Evolutionary conservation across 1,284 basidiomycete genomes (phyloP).

Genomic region (Puccinia polysora): DNA sequence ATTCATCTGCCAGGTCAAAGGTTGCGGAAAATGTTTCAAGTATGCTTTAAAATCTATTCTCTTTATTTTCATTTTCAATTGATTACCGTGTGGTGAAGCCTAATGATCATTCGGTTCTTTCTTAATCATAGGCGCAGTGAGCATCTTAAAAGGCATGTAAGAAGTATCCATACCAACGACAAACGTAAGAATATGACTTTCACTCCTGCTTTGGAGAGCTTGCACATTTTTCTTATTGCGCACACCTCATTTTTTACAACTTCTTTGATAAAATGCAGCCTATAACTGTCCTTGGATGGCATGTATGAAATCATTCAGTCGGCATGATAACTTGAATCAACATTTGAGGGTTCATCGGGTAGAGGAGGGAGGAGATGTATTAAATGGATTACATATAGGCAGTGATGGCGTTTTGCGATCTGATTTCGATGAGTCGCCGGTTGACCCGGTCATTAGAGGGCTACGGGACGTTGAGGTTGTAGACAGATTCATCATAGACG

Average conservation of each 20-base stretch:
- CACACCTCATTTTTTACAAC: slow-evolving; percentile 40
- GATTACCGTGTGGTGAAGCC: too few species aligned
- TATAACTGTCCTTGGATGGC: slow-evolving; percentile 42
- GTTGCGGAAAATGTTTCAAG: slow-evolving; percentile 40
- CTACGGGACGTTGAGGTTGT: slow-evolving; percentile 29
- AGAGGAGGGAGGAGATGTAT: slow-evolving; percentile 26
- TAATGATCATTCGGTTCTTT: too few species aligned
- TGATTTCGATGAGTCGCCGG: slow-evolving; percentile 28
- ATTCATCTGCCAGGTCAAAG: slow-evolving; percentile 47
- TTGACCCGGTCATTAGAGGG: slow-evolving; percentile 22
- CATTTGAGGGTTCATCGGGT: slow-evolving; percentile 45
- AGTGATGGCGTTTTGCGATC: slow-evolving; percentile 34
- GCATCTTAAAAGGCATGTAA: slow-evolving; percentile 70
- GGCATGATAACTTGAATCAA: slow-evolving; percentile 46
- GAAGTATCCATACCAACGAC: slow-evolving; percentile 73
- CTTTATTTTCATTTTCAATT: not conserved
- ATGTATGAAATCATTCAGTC: slow-evolving; percentile 36
- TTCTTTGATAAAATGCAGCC: slow-evolving; percentile 14
- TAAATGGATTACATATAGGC: slow-evolving; percentile 37
- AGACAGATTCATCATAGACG: slow-evolving; percentile 27
- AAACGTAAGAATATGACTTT: too few species aligned
- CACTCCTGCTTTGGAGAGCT: too few species aligned
- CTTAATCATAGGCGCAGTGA: slow-evolving; percentile 58
- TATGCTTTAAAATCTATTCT: not conserved
- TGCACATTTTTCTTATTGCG: slow-evolving; percentile 50